Evolutionary conservation across 108 stramenopile species (phyloP).

Genomic region (Nitzschia sp.): DNA sequence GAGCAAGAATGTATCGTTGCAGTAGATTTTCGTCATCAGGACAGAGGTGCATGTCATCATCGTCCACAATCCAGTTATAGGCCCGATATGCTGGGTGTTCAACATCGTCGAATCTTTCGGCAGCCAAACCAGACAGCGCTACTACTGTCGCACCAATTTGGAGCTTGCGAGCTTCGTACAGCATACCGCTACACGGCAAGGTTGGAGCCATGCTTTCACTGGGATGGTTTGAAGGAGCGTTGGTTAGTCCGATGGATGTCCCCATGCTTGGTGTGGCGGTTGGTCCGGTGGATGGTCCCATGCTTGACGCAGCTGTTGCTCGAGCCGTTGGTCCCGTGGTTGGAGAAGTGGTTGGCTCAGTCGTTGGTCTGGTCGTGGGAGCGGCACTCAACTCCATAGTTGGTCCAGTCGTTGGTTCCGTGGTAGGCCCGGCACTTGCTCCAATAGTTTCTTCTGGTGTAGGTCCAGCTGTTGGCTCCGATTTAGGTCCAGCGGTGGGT

Average conservation of each 20-base stretch:
- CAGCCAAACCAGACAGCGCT: conserved; percentile 4
- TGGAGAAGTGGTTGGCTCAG: background rate
- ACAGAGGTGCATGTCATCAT: conserved; percentile 44
- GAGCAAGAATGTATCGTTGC: conserved; percentile 45
- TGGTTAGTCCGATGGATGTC: background rate
- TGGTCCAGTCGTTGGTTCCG: background rate
- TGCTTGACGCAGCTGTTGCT: background rate
- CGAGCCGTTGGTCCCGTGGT: background rate
- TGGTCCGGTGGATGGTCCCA: background rate
- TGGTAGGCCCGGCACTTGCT: conserved; percentile 3
- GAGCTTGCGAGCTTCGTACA: background rate
- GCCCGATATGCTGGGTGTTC: conserved; percentile 28
- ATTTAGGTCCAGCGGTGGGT: background rate
- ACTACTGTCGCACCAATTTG: background rate
- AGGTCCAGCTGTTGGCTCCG: background rate
- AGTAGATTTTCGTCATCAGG: conserved; percentile 39
- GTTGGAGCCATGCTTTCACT: background rate
- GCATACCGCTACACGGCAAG: background rate
- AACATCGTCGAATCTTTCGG: conserved; percentile 13
- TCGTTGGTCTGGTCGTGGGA: background rate
- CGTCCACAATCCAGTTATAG: conserved; percentile 48
- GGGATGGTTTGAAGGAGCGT: background rate
- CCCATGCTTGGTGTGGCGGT: background rate
- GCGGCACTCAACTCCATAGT: background rate
- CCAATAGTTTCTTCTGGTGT: background rate